phyloP scores from a whole-genome alignment of 225 moss, liverwort and hornwort genomes.

The Polytrichum formosum region DNA sequence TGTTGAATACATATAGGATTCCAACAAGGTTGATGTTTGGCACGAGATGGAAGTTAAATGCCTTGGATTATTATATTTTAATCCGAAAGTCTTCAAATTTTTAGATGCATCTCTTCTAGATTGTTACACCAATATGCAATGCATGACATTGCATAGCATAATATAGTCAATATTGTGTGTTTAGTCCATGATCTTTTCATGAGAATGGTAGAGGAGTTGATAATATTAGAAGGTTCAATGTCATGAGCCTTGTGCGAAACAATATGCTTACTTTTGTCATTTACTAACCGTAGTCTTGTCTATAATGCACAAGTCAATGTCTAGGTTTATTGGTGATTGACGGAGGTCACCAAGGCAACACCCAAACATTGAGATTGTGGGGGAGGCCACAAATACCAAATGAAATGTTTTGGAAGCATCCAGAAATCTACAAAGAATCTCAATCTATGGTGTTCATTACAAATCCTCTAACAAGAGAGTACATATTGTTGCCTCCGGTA shows the following conservation, averaged over 20 bases:
- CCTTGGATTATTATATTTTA: too few relatives aligned
- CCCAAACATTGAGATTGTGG: not conserved
- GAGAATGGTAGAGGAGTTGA: not conserved
- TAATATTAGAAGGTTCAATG: not conserved
- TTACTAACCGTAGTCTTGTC: too few relatives aligned
- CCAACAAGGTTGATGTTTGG: too few relatives aligned
- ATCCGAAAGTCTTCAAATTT: too few relatives aligned
- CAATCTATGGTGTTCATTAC: conserved; percentile 10
- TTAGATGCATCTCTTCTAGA: too few relatives aligned
- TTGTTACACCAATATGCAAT: not conserved
- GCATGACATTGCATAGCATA: not conserved
- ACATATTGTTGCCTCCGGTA: conserved; percentile 10
- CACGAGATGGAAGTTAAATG: too few relatives aligned
- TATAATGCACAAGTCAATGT: not conserved
- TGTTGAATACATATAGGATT: too few relatives aligned
- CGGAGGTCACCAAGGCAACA: conserved; percentile 12
- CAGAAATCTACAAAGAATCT: conserved; percentile 8
- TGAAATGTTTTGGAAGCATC: conserved; percentile 15
- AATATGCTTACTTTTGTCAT: not conserved
- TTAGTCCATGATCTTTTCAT: not conserved
- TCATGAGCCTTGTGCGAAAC: not conserved
- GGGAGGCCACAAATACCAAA: conserved; percentile 5
- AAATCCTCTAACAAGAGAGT: conserved; percentile 11
- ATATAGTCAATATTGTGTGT: not conserved
- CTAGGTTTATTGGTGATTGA: conserved; percentile 12